Conservation (phyloP, 2,329 filamentous ascomycete species). For the Stylonectria norvegica region DNA sequence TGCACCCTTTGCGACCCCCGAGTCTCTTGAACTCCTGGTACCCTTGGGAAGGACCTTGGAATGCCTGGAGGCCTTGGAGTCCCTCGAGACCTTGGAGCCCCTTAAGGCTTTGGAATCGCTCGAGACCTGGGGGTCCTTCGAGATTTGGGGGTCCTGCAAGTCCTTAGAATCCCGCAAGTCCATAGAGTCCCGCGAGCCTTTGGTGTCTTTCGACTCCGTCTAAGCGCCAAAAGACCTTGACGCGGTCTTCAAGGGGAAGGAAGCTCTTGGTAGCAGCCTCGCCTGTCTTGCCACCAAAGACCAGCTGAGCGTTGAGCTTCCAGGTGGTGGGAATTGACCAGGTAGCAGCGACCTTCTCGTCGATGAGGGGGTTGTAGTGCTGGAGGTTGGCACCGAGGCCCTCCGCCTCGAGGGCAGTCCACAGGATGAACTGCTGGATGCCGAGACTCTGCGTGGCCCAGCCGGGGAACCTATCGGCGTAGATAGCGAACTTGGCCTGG, state of each 20-base stretch:
- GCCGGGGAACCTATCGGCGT: conserved; percentile 73
- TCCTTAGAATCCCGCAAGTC: too few species aligned
- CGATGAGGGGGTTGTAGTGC: conserved; percentile 88
- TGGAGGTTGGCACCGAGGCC: conserved; percentile 86
- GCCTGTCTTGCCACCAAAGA: conserved; percentile 67
- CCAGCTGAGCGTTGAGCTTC: conserved; percentile 78
- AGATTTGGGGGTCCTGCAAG: too few species aligned
- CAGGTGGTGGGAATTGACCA: conserved; percentile 72
- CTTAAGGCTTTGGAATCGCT: too few species aligned
- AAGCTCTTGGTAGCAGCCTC: conserved; percentile 62
- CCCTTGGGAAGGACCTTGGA: too few species aligned
- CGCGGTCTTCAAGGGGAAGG: conserved; percentile 60
- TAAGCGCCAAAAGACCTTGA: conserved; percentile 62
- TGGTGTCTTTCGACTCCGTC: conserved; percentile 11
- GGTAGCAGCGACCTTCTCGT: conserved; percentile 63
- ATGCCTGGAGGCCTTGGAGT: too few species aligned
- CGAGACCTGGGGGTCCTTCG: too few species aligned
- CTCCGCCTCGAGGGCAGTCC: conserved; percentile 79
- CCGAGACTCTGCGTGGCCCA: conserved; percentile 76
- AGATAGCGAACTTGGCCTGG: conserved; percentile 66
- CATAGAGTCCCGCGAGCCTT: too few species aligned
- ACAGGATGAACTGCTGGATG: conserved; percentile 75
- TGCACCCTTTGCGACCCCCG: too few species aligned
- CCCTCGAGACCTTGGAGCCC: too few species aligned
- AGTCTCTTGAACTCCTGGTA: too few species aligned